Percentiles rank a stretch among this genome's conserved stretches.
phyloP scores from a whole-genome alignment of 345 rosid genomes.

The Salix exigua region DNA sequence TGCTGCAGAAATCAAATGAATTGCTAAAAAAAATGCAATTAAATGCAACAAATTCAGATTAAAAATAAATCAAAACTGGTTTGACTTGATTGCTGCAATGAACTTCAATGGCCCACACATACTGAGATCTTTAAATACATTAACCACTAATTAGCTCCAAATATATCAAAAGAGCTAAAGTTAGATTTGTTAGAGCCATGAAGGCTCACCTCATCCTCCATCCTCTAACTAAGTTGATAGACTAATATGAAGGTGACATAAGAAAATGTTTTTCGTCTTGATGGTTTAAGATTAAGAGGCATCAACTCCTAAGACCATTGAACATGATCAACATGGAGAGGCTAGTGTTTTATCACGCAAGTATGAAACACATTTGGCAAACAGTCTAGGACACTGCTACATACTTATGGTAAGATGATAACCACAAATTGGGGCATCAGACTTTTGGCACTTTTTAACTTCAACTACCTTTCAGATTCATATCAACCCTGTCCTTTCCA shows the following conservation, averaged over 20 bases:
- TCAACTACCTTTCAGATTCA: neutral
- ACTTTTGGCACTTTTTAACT: neutral
- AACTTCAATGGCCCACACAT: neutral
- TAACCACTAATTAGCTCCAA: neutral
- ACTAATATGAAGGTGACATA: neutral
- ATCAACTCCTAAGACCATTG: neutral
- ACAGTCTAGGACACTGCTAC: neutral
- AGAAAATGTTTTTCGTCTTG: neutral
- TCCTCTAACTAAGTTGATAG: neutral
- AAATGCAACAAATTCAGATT: neutral
- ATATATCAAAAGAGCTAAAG: neutral
- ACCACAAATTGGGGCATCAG: neutral
- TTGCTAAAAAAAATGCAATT: neutral
- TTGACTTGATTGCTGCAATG: neutral
- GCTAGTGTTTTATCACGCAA: neutral
- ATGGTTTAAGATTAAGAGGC: neutral
- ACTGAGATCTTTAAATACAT: neutral
- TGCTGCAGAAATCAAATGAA: neutral
- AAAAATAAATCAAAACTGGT: neutral
- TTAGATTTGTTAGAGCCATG: neutral
- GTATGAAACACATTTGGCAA: neutral
- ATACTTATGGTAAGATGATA: neutral
- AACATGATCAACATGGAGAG: neutral
- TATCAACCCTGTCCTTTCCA: neutral
- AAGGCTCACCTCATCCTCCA: neutral